phyloP scores from a whole-genome alignment of 805 yeast genomes.

The Pichia insulana region DNA sequence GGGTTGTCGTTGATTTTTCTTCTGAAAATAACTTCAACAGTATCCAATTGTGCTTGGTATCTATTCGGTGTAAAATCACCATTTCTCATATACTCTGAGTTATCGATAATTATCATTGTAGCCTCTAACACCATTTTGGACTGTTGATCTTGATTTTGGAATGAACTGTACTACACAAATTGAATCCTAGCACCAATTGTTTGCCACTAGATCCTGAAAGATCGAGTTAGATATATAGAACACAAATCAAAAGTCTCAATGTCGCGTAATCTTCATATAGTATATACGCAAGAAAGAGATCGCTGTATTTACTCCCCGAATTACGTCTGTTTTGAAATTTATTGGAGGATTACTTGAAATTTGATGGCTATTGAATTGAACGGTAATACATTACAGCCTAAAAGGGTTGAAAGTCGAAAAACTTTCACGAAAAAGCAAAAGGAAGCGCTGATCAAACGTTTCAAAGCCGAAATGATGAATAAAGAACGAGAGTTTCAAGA shows the following conservation, averaged over 20 bases:
- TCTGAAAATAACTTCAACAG: constrained; percentile 79
- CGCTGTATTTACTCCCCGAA: too few species aligned
- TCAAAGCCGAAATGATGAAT: constrained; percentile 13
- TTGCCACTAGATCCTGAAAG: constrained; percentile 8
- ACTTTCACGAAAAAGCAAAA: constrained; percentile 30
- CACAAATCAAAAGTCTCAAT: too few species aligned
- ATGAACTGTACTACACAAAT: too few species aligned
- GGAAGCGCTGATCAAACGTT: constrained; percentile 27
- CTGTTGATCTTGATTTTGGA: not conserved
- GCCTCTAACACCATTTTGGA: constrained; percentile 83
- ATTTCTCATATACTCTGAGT: constrained; percentile 91
- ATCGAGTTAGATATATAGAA: too few species aligned
- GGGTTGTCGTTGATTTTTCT: constrained; percentile 85
- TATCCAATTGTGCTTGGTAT: constrained; percentile 85
- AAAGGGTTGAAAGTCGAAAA: too few species aligned
- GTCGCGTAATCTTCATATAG: too few species aligned
- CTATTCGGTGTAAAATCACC: constrained; percentile 88
- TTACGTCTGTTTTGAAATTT: too few species aligned
- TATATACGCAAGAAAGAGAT: too few species aligned
- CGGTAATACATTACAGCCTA: too few species aligned
- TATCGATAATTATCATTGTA: constrained; percentile 89
- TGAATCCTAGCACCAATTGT: not conserved
- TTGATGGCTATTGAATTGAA: too few species aligned
- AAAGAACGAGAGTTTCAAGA: constrained; percentile 15
- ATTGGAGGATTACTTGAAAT: too few species aligned